phyloP scores from a whole-genome alignment of 345 rosid genomes.

The Eucalyptus sideroxylon region DNA sequence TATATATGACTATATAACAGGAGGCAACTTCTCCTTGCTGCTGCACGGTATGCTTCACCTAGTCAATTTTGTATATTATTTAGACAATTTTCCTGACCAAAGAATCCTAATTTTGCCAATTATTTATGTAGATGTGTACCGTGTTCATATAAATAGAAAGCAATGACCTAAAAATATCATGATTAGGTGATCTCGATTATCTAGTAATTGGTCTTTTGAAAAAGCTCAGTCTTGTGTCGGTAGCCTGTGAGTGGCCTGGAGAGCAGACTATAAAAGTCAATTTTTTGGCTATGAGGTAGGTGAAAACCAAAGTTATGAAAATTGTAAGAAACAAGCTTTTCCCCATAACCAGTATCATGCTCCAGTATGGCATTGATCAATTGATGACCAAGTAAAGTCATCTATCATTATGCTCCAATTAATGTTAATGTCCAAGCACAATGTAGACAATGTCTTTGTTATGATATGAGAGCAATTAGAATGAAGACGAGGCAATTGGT shows the following conservation, averaged over 20 bases:
- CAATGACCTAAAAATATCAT: not conserved
- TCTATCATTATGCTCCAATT: not conserved
- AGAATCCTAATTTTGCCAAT: not conserved
- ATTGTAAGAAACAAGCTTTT: not conserved
- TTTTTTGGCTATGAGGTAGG: not conserved
- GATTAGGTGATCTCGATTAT: not conserved
- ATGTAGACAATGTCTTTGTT: not conserved
- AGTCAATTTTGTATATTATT: not conserved
- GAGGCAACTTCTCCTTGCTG: constrained; percentile 53
- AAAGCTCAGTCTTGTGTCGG: not conserved
- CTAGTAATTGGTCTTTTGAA: not conserved
- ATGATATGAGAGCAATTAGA: not conserved
- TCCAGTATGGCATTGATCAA: not conserved
- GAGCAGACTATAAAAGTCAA: not conserved
- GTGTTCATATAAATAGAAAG: not conserved
- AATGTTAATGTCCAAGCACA: not conserved
- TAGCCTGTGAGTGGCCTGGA: not conserved
- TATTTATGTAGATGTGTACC: not conserved
- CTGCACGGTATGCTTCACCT: constrained; percentile 50
- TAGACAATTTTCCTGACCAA: not conserved
- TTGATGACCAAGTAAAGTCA: not conserved
- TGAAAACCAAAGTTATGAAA: not conserved
- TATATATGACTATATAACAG: constrained; percentile 58
- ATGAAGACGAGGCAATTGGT: not conserved
- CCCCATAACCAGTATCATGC: not conserved